phyloP scores from a whole-genome alignment of 495 filamentous ascomycete genomes.

The Mytilinidion resinicola region DNA sequence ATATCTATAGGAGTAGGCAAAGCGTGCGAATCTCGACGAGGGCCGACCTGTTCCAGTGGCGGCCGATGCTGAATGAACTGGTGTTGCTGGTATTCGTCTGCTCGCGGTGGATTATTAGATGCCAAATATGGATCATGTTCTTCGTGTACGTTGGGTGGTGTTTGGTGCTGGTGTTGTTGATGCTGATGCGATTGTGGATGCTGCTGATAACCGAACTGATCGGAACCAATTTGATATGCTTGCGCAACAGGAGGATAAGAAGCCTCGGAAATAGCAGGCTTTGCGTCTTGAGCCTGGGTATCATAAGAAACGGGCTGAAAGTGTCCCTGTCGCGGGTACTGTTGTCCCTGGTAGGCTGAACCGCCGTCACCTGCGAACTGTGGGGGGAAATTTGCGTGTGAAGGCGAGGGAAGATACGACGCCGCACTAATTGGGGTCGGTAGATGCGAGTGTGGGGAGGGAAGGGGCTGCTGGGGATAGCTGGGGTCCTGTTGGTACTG shows the following conservation, averaged over 20 bases:
- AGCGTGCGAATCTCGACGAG: constrained; percentile 6
- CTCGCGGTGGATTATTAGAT: constrained; percentile 5
- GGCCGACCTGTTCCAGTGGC: constrained; percentile 5
- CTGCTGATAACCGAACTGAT: constrained; percentile 15
- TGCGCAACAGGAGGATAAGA: constrained; percentile 14
- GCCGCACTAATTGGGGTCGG: constrained; percentile 20
- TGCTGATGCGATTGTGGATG: background rate
- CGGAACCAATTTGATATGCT: constrained; percentile 1
- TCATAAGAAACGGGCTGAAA: constrained; percentile 23
- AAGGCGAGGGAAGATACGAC: constrained; percentile 18
- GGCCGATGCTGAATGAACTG: constrained; percentile 14
- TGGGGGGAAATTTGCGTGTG: constrained; percentile 3
- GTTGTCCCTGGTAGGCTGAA: constrained; percentile 7
- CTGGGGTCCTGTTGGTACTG: constrained; percentile 12
- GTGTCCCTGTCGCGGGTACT: constrained; percentile 11
- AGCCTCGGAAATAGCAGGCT: constrained; percentile 13
- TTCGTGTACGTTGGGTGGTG: background rate
- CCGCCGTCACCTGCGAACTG: constrained; percentile 7
- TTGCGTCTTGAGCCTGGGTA: constrained; percentile 7
- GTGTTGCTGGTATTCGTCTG: constrained; percentile 14
- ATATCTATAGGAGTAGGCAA: constrained; percentile 3
- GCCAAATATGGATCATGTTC: constrained; percentile 11
- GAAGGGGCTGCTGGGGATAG: constrained; percentile 14
- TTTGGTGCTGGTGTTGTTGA: constrained; percentile 3
- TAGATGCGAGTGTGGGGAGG: constrained; percentile 19